phyloP scores from a whole-genome alignment of 2,329 filamentous ascomycete genomes.

The Dactylellina sp. region DNA sequence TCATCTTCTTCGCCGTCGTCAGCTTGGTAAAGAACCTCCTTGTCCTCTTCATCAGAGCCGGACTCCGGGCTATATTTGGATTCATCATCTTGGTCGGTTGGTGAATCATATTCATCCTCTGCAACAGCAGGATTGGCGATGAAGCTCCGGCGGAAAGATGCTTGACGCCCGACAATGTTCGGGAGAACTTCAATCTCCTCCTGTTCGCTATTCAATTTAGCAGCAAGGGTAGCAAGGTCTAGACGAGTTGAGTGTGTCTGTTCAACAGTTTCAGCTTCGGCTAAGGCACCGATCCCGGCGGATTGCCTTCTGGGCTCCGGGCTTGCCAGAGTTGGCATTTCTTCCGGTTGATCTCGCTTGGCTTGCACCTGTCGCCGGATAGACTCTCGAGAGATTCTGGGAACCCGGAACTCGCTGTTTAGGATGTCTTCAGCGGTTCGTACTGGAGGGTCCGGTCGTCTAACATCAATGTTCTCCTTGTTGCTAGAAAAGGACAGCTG shows the following conservation, averaged over 20 bases:
- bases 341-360: conserved; percentile 68
- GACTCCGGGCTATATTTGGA: conserved; percentile 48
- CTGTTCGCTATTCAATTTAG: conserved; percentile 46
- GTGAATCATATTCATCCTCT: conserved; percentile 79
- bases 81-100: conserved; percentile 62
- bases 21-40: conserved; percentile 72
- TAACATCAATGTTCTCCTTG: conserved; percentile 56
- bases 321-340: conserved; percentile 61
- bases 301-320: conserved; percentile 53
- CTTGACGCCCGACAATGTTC: conserved; percentile 48
- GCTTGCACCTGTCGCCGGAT: conserved; percentile 88
- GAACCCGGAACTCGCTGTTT: conserved; percentile 60
- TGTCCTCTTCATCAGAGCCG: conserved; percentile 73
- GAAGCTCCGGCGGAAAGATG: conserved; percentile 50
- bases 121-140: conserved; percentile 31
- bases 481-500: conserved; percentile 56
- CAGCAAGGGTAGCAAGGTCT: conserved; percentile 47
- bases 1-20: conserved; percentile 66
- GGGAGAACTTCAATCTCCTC: conserved; percentile 47
- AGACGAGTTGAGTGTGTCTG: conserved; percentile 27
- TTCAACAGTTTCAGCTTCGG: conserved; percentile 11
- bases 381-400: conserved; percentile 90
- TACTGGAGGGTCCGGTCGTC: conserved; percentile 36
- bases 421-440: conserved; percentile 59
- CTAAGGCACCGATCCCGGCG: conserved; percentile 28